phyloP scores from a whole-genome alignment of 108 stramenopile genomes.

The Chaetoceros tenuissimus region DNA sequence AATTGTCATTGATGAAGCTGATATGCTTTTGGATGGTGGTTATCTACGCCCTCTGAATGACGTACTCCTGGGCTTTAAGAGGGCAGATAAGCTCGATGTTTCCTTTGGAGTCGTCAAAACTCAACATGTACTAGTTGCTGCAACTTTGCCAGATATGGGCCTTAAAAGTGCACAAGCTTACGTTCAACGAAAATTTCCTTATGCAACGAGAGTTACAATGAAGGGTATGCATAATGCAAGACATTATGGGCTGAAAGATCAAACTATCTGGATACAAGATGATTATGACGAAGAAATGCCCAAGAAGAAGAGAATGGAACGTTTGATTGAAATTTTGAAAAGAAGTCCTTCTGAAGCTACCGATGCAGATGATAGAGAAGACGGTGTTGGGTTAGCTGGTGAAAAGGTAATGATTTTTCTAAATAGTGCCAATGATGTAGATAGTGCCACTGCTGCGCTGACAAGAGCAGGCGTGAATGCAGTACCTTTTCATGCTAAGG shows the following conservation, averaged over 20 bases:
- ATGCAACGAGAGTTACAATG: conserved; percentile 55
- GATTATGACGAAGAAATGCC: conserved; percentile 32
- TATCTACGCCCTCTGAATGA: conserved; percentile 80
- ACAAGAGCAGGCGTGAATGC: conserved; percentile 62
- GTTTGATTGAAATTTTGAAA: conserved; percentile 55
- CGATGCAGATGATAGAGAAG: conserved; percentile 21
- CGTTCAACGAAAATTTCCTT: conserved; percentile 75
- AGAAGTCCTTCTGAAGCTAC: conserved; percentile 1
- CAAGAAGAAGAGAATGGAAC: conserved; percentile 75
- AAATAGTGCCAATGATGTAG: conserved; percentile 81
- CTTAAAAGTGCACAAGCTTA: conserved; percentile 86
- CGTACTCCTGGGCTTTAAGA: conserved; percentile 85
- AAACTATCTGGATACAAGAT: conserved; percentile 52
- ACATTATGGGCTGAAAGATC: conserved; percentile 65
- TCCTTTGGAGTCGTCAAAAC: conserved; percentile 28
- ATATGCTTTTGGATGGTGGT: conserved; percentile 95
- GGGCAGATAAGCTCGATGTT: conserved; percentile 56
- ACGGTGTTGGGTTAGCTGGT: conserved; percentile 52
- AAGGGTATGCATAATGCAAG: conserved; percentile 79
- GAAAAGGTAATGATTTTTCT: conserved; percentile 87
- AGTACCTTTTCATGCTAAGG: conserved; percentile 81
- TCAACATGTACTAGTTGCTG: conserved; percentile 87
- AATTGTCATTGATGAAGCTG: conserved; percentile 92
- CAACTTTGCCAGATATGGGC: conserved; percentile 92
- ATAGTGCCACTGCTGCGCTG: conserved; percentile 61